Conservation (phyloP, 768 basidiomycete genomes). For the Suillus weaverae region DNA sequence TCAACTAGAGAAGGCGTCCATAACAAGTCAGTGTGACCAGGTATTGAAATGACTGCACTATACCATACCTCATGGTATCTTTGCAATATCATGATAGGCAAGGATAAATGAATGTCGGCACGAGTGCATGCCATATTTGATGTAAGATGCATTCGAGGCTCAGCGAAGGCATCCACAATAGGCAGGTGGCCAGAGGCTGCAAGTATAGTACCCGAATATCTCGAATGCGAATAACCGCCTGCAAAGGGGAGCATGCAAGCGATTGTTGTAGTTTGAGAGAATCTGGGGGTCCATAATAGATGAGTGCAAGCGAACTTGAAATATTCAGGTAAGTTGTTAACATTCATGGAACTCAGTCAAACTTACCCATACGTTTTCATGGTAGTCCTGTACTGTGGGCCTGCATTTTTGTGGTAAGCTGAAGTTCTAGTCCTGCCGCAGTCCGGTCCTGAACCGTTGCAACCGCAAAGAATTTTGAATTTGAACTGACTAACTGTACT, state of each 20-base stretch:
- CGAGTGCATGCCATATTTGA: neutral
- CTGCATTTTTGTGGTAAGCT: neutral
- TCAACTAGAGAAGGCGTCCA: neutral
- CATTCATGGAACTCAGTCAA: neutral
- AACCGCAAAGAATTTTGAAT: neutral
- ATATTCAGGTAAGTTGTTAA: neutral
- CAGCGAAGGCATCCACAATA: neutral
- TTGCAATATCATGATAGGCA: neutral
- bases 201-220: neutral
- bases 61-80: neutral
- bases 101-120: neutral
- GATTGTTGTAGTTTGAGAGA: neutral
- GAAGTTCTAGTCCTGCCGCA: neutral
- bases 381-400: neutral
- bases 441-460: neutral
- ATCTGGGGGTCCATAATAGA: neutral
- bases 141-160: neutral
- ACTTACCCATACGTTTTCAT: neutral
- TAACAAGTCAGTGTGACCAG: neutral
- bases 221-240: neutral
- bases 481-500: neutral
- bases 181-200: neutral
- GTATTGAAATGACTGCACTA: neutral
- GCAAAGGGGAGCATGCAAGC: neutral
- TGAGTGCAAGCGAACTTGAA: neutral